These are phyloP conservation scores for Xylaria digitata DNA, from an alignment of 2,329 filamentous ascomycete genomes.

Conservation along the genomic window DNA sequence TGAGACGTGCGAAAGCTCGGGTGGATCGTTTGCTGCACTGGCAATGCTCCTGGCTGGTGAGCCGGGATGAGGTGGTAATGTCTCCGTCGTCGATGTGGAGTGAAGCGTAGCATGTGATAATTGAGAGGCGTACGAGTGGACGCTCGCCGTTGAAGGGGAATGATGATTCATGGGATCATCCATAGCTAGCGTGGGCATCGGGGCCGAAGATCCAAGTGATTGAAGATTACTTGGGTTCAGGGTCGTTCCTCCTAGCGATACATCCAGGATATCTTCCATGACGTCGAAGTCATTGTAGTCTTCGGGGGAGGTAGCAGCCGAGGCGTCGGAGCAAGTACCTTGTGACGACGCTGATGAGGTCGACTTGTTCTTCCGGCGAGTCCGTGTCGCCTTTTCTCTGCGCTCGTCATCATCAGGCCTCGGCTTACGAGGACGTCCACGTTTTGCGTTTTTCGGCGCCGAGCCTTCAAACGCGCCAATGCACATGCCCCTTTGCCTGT, in stretches of 20 bases:
- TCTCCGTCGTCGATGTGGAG: constrained; percentile 55
- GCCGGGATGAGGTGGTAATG: constrained; percentile 37
- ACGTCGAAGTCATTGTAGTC: constrained; percentile 55
- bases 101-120: constrained; percentile 49
- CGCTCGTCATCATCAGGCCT: constrained; percentile 68
- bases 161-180: constrained; percentile 49
- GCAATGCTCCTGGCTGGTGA: constrained; percentile 57
- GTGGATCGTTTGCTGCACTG: constrained; percentile 68
- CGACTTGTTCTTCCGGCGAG: constrained; percentile 68
- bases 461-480: constrained; percentile 90
- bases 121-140: constrained; percentile 61
- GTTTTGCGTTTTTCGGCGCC: constrained; percentile 69
- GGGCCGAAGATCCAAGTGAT: constrained; percentile 50
- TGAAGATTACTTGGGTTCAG: constrained; percentile 55
- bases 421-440: constrained; percentile 72
- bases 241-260: constrained; percentile 54
- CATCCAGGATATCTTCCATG: constrained; percentile 62
- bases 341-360: constrained; percentile 61
- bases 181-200: constrained; percentile 52
- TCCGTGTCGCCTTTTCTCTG: constrained; percentile 67
- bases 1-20: constrained; percentile 70
- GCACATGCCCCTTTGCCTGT: constrained; percentile 96
- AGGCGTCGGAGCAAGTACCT: constrained; percentile 68
- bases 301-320: constrained; percentile 63
- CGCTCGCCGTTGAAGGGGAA: constrained; percentile 58